Conservation (phyloP, 2,329 filamentous ascomycete genomes). For the Penicillium brasilianum region DNA sequence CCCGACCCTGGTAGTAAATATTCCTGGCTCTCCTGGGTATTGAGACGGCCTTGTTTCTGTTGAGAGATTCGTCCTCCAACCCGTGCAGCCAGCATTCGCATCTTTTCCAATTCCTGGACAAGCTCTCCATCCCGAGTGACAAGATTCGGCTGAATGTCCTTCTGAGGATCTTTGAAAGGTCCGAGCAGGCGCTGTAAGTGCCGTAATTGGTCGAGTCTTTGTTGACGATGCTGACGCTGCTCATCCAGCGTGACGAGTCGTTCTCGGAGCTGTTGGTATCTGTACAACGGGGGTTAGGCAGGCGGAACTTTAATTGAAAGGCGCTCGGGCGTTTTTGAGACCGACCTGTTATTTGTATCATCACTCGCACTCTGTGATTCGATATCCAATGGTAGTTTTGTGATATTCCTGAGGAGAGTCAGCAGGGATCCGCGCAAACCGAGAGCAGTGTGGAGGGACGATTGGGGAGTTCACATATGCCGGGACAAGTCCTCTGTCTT, state of each 20-base stretch:
- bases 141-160: conserved; percentile 61
- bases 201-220: conserved; percentile 54
- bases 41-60: conserved; percentile 25
- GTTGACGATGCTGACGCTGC: conserved; percentile 51
- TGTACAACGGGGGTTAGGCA: conserved; percentile 36
- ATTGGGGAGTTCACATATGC: conserved; percentile 37
- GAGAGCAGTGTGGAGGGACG: background rate
- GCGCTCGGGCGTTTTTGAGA: conserved; percentile 2
- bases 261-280: conserved; percentile 49
- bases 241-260: conserved; percentile 54
- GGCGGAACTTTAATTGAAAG: conserved; percentile 26
- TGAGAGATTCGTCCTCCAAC: conserved; percentile 47
- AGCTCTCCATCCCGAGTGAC: conserved; percentile 58
- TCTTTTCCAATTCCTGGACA: conserved; percentile 55
- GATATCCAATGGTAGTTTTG: conserved; percentile 45
- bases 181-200: conserved; percentile 54
- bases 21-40: conserved; percentile 23
- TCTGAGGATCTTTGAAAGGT: conserved; percentile 56
- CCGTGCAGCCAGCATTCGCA: conserved; percentile 53
- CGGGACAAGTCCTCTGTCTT: conserved; percentile 47
- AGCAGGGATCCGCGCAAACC: conserved; percentile 10
- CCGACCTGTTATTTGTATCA: conserved; percentile 42
- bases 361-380: conserved; percentile 38
- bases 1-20: conserved; percentile 35
- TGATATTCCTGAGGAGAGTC: conserved; percentile 41